Base-by-base conservation (phyloP, 2,329 filamentous ascomycete genomes). In the Dactylellina haptotyla region DNA sequence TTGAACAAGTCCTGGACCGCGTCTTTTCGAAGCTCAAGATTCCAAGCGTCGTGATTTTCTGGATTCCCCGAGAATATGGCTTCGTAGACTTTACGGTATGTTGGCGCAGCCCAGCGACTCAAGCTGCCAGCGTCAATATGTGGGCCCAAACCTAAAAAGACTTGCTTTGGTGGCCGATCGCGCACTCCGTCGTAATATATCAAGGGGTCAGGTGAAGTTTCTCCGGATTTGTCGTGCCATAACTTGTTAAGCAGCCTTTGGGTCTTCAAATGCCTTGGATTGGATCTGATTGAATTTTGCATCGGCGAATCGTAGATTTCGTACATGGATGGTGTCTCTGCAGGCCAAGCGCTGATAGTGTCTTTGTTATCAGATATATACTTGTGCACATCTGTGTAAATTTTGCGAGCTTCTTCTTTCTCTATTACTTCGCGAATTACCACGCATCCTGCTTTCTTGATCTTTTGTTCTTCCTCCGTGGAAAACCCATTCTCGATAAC, bases 121-220 rank as follows among this genome's bases (percentile, higher is more conserved):
- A 84, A 77, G 66, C 80, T 82, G 18, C 82, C 82, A 0, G 81
- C 82, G 72, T 83, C 82, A 43, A 83, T 82, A 63, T 83, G 82
- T 23, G 82, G 82, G 1, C 82, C 82, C 0, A 83, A 78, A 4
- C 82, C 81, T 6, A 79, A 79, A 69, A 83, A 83, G 0, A 76
- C 75, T 28, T 81, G 79, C 18, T 79, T 78, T 3, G 81, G 81
- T 2, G 80, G 78, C 8, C 82, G 79, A 63, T 81, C 80, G 12
- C 82, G 81, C 1, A 81, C 75, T 3, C 77, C 81, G 58, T 84
- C 82, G n/a, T 79, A 77, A 71, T 83, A 83, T 1, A 80, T 77
- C 34, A 83, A 70, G 0, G 82, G 82, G 1, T 82, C 81, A 2
- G 80, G 75, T 1, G 77, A 79, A 80, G 67, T 72, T 37, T 64